phyloP scores from a whole-genome alignment of 2,329 filamentous ascomycete species.

The Chalaropsis ovoidea region DNA sequence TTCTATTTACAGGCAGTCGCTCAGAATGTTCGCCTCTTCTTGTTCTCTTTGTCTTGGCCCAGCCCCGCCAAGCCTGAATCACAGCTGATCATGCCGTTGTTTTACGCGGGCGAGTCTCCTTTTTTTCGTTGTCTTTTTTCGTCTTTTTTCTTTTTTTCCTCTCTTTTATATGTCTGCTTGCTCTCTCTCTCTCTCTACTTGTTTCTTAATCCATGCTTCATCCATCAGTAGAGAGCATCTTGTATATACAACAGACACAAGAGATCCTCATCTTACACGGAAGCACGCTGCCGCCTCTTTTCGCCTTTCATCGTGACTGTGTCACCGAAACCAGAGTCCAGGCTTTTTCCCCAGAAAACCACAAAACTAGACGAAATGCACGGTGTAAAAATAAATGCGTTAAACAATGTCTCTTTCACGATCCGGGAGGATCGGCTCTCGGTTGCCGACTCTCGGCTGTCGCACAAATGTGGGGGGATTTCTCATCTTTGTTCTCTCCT shows the following conservation, averaged over 20 bases:
- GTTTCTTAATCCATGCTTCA: neutral
- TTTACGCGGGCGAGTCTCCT: neutral
- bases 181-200: neutral
- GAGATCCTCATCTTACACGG: neutral
- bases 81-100: slow-evolving; percentile 11
- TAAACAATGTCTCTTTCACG: slow-evolving; percentile 10
- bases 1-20: neutral
- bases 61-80: slow-evolving; percentile 13
- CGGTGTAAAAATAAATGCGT: neutral
- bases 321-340: neutral
- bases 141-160: neutral
- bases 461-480: neutral
- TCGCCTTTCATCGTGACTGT: neutral
- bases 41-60: slow-evolving; percentile 2
- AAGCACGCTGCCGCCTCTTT: neutral
- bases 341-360: neutral
- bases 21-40: neutral
- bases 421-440: slow-evolving; percentile 14
- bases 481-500: neutral
- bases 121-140: neutral
- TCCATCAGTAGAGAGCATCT: neutral
- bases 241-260: neutral
- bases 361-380: neutral
- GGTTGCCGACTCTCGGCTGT: neutral
- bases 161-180: neutral